Evolutionary conservation across 306 rosid species (phyloP).

Genomic region (Fragaria ananassa): DNA sequence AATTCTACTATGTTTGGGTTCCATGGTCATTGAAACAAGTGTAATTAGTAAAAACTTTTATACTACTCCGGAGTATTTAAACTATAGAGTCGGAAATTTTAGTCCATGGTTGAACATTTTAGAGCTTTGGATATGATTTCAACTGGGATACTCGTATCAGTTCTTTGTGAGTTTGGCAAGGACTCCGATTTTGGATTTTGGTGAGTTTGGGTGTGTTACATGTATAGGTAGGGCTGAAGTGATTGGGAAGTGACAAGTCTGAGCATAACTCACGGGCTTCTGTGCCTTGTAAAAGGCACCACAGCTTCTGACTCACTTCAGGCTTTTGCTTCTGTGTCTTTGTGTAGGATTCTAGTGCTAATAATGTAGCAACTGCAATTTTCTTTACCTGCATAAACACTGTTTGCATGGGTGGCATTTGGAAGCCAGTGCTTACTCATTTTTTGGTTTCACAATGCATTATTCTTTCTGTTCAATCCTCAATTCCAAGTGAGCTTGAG

Average conservation of each 20-base stretch:
- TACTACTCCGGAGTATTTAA: too few relatives aligned
- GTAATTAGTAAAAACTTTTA: background rate
- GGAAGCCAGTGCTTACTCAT: background rate
- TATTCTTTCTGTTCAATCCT: background rate
- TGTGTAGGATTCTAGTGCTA: background rate
- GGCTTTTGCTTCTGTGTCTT: background rate
- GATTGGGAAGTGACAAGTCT: background rate
- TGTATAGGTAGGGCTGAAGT: background rate
- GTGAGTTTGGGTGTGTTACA: background rate
- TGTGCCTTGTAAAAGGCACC: background rate
- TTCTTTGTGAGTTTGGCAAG: background rate
- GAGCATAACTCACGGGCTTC: slow-evolving; percentile 15
- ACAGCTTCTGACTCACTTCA: slow-evolving; percentile 1
- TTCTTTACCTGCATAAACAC: background rate
- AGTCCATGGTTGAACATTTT: background rate
- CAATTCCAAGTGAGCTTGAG: background rate
- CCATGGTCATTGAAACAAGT: too few relatives aligned
- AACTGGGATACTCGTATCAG: background rate
- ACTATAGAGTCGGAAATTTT: too few relatives aligned
- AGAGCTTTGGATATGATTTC: background rate
- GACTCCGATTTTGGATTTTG: background rate
- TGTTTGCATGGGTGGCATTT: background rate
- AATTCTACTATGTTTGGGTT: background rate
- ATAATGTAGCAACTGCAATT: background rate
- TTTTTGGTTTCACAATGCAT: background rate